Conservation (phyloP, 805 yeast species). For the Danielia oregonensis region DNA sequence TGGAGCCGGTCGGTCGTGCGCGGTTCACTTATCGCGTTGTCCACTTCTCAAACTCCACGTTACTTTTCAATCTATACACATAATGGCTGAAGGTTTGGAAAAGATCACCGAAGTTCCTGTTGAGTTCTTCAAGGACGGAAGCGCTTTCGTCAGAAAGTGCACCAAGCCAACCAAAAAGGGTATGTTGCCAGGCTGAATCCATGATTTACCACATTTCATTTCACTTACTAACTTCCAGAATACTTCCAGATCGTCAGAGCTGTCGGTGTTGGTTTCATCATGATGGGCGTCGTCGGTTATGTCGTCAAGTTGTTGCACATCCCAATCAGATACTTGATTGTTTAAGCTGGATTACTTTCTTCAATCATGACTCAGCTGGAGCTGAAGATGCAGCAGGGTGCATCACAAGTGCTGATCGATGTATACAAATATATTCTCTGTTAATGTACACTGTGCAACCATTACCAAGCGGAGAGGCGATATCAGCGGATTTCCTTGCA, state of each 20-base stretch:
- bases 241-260: constrained; percentile 87
- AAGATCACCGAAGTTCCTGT: constrained; percentile 81
- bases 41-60: too few relatives aligned
- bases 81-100: constrained; percentile 62
- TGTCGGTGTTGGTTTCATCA: constrained; percentile 93
- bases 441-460: too few relatives aligned
- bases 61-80: constrained; percentile 4
- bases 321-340: constrained; percentile 94
- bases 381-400: too few relatives aligned
- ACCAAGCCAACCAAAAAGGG: constrained; percentile 86
- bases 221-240: constrained; percentile 51
- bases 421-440: too few relatives aligned
- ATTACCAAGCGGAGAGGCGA: too few relatives aligned
- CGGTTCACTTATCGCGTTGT: constrained; percentile 3
- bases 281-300: constrained; percentile 98
- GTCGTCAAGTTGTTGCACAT: constrained; percentile 91
- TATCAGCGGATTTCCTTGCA: too few relatives aligned
- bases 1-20: constrained; percentile 2
- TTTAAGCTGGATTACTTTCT: too few relatives aligned
- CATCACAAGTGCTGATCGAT: too few relatives aligned
- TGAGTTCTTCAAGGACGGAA: constrained; percentile 88
- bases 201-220: too few relatives aligned
- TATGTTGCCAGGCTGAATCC: constrained; percentile 36
- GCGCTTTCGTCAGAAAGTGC: constrained; percentile 84
- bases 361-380: too few relatives aligned